Evolutionary conservation across 2,329 filamentous ascomycete species (phyloP).

Genomic region (Paramyrothecium roridum): DNA sequence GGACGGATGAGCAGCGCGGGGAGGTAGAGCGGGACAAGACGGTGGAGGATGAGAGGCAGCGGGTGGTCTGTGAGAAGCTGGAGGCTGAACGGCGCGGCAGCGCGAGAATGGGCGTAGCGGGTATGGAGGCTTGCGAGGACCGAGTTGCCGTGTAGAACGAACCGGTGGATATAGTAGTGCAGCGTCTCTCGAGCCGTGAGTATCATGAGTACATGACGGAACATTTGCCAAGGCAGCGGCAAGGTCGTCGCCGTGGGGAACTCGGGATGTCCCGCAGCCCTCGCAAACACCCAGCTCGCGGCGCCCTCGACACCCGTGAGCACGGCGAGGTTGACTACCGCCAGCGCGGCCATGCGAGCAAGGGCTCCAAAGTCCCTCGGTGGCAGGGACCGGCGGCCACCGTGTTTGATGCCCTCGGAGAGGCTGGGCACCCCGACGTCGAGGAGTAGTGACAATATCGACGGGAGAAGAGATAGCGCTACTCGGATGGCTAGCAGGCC

Average conservation of each 20-base stretch:
- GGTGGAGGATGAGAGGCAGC: slow-evolving; percentile 57
- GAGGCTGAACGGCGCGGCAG: slow-evolving; percentile 58
- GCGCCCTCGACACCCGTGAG: slow-evolving; percentile 40
- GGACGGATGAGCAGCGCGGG: slow-evolving; percentile 63
- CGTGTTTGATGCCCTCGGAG: slow-evolving; percentile 65
- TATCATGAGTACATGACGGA: slow-evolving; percentile 44
- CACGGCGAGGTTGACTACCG: slow-evolving; percentile 42
- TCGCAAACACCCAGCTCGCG: slow-evolving; percentile 32
- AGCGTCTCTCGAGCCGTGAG: slow-evolving; percentile 52
- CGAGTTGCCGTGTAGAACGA: slow-evolving; percentile 57
- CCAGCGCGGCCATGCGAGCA: slow-evolving; percentile 34
- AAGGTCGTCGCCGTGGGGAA: slow-evolving; percentile 47
- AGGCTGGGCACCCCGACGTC: slow-evolving; percentile 69
- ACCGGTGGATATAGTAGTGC: slow-evolving; percentile 72
- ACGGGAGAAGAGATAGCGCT: slow-evolving; percentile 71
- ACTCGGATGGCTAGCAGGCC: slow-evolving; percentile 66
- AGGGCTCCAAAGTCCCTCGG: slow-evolving; percentile 35
- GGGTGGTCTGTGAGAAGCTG: slow-evolving; percentile 68
- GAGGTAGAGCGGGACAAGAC: slow-evolving; percentile 63
- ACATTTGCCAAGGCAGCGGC: slow-evolving; percentile 50
- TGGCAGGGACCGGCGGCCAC: slow-evolving; percentile 50
- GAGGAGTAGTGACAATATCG: slow-evolving; percentile 68
- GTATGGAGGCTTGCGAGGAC: slow-evolving; percentile 38
- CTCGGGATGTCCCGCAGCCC: slow-evolving; percentile 31
- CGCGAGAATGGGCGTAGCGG: slow-evolving; percentile 48